These are phyloP conservation scores for Leccinum longicurvipes DNA, from an alignment of 768 basidiomycete genomes.

Conservation along the genomic window DNA sequence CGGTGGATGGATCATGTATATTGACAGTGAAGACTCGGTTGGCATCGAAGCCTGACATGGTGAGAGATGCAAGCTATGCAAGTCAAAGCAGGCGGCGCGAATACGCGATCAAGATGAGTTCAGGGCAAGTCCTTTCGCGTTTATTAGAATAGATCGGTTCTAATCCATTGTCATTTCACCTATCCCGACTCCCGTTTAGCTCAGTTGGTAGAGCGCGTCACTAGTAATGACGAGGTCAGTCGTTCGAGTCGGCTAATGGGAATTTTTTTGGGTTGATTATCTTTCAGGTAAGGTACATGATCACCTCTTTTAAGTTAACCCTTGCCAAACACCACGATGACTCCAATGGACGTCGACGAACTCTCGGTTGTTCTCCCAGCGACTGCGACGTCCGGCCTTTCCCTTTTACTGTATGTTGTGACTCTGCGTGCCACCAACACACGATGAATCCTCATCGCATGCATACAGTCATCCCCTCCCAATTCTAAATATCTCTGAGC, in stretches of 20 bases:
- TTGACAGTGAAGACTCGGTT: constrained; percentile 80
- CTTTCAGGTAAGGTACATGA: too few species aligned
- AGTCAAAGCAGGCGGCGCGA: not conserved
- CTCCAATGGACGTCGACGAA: constrained; percentile 77
- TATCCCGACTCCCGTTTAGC: constrained; percentile 33
- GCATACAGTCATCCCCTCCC: constrained; percentile 84
- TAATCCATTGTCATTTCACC: not conserved
- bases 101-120: constrained; percentile 16
- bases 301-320: too few species aligned
- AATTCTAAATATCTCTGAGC: constrained; percentile 95
- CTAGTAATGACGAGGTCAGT: constrained; percentile 47
- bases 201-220: constrained; percentile 51
- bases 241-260: constrained; percentile 42
- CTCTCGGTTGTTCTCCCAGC: constrained; percentile 70
- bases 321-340: constrained; percentile 33
- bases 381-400: constrained; percentile 68
- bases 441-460: constrained; percentile 11
- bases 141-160: not conserved
- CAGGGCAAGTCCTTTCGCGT: constrained; percentile 34
- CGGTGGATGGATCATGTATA: constrained; percentile 58
- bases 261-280: constrained; percentile 21
- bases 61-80: not conserved
- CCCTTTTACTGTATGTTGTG: constrained; percentile 63
- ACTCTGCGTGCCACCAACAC: not conserved
- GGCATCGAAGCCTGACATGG: constrained; percentile 86